These are phyloP conservation scores for Penicillium turbatum DNA, from an alignment of 495 filamentous ascomycete genomes.

Conservation along the genomic window DNA sequence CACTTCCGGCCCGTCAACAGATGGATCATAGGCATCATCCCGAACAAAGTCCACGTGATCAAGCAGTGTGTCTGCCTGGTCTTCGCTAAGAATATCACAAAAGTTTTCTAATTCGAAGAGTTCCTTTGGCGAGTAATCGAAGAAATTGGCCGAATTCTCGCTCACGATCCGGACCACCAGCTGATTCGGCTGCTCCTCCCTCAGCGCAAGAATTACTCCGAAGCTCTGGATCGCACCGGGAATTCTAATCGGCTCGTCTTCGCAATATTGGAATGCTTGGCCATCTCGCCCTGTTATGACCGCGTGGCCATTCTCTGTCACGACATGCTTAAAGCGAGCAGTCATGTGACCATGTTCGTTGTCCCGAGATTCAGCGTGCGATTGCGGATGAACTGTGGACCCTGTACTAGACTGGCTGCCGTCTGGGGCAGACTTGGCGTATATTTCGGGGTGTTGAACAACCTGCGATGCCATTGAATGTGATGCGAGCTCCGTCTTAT, in stretches of 20 bases:
- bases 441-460: constrained; percentile 20
- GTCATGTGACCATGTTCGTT: constrained; percentile 52
- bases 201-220: constrained; percentile 72
- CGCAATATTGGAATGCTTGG: constrained; percentile 67
- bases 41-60: constrained; percentile 87
- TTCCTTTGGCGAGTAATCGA: constrained; percentile 73
- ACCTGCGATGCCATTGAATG: constrained; percentile 22
- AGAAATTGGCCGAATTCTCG: constrained; percentile 75
- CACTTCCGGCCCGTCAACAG: constrained; percentile 76
- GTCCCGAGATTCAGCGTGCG: constrained; percentile 7
- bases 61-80: constrained; percentile 75
- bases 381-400: not conserved
- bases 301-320: constrained; percentile 77
- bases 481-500: constrained; percentile 16
- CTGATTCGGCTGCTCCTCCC: constrained; percentile 62
- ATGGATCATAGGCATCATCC: constrained; percentile 65
- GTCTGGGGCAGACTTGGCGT: constrained; percentile 10
- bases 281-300: constrained; percentile 77
- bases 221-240: constrained; percentile 89
- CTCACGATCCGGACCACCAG: constrained; percentile 75
- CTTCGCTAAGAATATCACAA: constrained; percentile 72
- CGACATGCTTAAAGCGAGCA: constrained; percentile 71
- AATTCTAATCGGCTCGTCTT: constrained; percentile 91
- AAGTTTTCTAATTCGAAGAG: constrained; percentile 75
- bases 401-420: constrained; percentile 8